Conservation (phyloP, 495 filamentous ascomycete genomes). For the Penicillium alfredii region DNA sequence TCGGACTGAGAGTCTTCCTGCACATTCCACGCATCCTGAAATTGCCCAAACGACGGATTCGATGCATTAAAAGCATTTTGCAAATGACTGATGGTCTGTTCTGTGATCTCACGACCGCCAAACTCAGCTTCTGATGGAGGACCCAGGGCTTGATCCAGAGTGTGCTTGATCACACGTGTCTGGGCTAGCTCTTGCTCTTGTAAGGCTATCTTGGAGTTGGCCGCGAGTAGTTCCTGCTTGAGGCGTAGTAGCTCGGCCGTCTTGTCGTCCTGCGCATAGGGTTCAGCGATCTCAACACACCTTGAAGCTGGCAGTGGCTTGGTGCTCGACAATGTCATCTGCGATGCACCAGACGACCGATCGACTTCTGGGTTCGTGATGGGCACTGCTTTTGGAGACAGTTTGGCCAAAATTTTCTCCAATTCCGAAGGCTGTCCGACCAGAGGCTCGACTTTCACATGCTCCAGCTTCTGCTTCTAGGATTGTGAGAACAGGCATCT, state of each 20-base stretch:
- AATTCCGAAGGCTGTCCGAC: constrained; percentile 27
- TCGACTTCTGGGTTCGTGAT: constrained; percentile 44
- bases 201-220: constrained; percentile 70
- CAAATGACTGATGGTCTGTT: constrained; percentile 48
- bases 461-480: constrained; percentile 50
- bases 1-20: constrained; percentile 65
- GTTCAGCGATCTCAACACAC: constrained; percentile 28
- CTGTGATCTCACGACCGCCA: constrained; percentile 41
- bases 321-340: constrained; percentile 52
- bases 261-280: constrained; percentile 25
- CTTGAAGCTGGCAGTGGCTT: constrained; percentile 42
- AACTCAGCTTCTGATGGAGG: constrained; percentile 53
- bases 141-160: constrained; percentile 65
- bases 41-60: constrained; percentile 43
- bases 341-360: constrained; percentile 47
- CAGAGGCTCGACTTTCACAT: constrained; percentile 22
- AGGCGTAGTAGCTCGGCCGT: constrained; percentile 51
- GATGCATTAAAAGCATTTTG: constrained; percentile 51
- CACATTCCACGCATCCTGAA: constrained; percentile 56
- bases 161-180: constrained; percentile 68
- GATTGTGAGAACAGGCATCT: constrained; percentile 31
- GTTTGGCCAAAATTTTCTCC: constrained; percentile 34
- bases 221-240: constrained; percentile 67
- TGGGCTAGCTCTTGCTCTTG: constrained; percentile 82
- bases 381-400: constrained; percentile 45